Percentiles rank a stretch among this genome's conserved stretches.
These are phyloP conservation scores for Flaveria bidentis DNA, from an alignment of 129 eudicot genomes.

Conservation along the genomic window DNA sequence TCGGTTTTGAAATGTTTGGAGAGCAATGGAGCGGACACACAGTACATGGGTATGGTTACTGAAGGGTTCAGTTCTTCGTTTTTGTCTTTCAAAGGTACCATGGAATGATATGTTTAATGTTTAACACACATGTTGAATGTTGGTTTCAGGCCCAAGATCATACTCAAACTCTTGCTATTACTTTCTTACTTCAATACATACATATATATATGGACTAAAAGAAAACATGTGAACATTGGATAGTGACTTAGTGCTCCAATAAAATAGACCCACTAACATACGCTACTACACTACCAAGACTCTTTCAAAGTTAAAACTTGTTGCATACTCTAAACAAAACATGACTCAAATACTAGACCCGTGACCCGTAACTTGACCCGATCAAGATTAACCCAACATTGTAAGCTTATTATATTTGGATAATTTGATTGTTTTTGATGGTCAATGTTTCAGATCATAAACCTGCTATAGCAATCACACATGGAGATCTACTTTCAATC, in stretches of 20 bases:
- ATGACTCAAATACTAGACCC: too few relatives aligned
- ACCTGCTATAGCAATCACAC: conserved; percentile 84
- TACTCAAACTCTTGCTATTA: too few relatives aligned
- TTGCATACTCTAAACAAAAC: too few relatives aligned
- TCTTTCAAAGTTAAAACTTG: too few relatives aligned
- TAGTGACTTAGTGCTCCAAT: too few relatives aligned
- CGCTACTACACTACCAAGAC: too few relatives aligned
- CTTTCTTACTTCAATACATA: too few relatives aligned
- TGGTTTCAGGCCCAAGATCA: too few relatives aligned
- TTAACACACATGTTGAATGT: background rate
- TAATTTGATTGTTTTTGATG: background rate
- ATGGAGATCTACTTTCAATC: conserved; percentile 75
- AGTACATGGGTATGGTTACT: conserved; percentile 43
- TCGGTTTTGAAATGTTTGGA: conserved; percentile 61
- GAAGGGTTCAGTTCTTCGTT: conserved; percentile 46
- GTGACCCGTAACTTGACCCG: too few relatives aligned
- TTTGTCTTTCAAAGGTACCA: conserved; percentile 71
- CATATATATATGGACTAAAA: too few relatives aligned
- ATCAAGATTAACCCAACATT: background rate
- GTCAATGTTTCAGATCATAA: conserved; percentile 63
- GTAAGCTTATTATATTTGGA: conserved; percentile 5
- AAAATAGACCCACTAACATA: too few relatives aligned
- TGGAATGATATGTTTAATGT: background rate
- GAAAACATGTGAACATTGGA: too few relatives aligned
- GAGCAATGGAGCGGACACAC: conserved; percentile 36